These are phyloP conservation scores for Colletotrichum australisinense DNA, from an alignment of 2,329 filamentous ascomycete genomes.

Conservation along the genomic window DNA sequence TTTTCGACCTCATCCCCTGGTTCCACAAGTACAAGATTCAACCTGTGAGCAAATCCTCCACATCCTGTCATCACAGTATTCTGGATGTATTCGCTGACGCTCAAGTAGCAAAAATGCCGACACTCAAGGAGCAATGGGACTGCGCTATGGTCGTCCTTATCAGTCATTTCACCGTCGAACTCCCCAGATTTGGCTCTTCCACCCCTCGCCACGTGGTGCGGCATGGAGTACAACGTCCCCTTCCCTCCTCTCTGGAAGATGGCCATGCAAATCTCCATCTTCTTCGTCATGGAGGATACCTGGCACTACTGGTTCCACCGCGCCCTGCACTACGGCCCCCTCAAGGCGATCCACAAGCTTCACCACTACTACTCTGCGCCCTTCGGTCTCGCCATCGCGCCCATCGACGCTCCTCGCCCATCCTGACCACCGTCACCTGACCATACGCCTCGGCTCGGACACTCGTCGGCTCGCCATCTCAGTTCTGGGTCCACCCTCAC, in stretches of 20 bases:
- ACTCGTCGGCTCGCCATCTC: conserved; percentile 80
- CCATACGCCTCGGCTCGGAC: conserved; percentile 92
- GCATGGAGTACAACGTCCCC: conserved; percentile 87
- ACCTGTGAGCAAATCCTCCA: conserved; percentile 64
- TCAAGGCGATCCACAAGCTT: conserved; percentile 98
- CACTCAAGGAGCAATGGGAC: conserved; percentile 92
- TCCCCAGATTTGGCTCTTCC: conserved; percentile 99
- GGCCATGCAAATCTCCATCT: conserved; percentile 88
- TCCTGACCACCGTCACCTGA: too few species aligned
- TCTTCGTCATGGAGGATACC: conserved; percentile 95
- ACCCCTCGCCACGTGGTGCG: conserved; percentile 93
- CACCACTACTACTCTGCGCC: conserved; percentile 99
- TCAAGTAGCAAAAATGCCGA: conserved; percentile 77
- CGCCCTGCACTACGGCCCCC: conserved; percentile 89
- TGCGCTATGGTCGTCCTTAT: conserved; percentile 94
- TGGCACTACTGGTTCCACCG: conserved; percentile 99
- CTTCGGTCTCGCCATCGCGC: conserved; percentile 93
- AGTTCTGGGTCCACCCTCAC: conserved; percentile 86
- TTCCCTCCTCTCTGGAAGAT: conserved; percentile 91
- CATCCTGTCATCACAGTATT: neutral
- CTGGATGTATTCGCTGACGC: neutral
- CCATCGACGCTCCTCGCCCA: too few species aligned
- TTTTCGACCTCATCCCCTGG: conserved; percentile 87
- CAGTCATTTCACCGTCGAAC: conserved; percentile 96
- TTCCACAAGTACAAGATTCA: conserved; percentile 98